These are phyloP conservation scores for Thelonectria blattea DNA, from an alignment of 2,329 filamentous ascomycete species.

Conservation along the genomic window DNA sequence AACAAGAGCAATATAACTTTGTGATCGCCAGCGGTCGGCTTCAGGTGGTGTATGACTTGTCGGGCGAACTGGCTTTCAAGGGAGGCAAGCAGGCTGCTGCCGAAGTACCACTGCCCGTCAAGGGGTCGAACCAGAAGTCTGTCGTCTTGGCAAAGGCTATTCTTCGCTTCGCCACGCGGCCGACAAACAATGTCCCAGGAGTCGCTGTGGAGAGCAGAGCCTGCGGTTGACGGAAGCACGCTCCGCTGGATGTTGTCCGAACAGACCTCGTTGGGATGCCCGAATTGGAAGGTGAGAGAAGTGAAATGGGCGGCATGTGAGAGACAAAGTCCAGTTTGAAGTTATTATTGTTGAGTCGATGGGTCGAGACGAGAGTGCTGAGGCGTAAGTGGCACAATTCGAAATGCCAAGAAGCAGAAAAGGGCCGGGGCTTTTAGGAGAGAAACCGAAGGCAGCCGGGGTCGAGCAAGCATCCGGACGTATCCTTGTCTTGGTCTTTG, in stretches of 20 bases:
- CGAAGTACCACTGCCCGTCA: not conserved
- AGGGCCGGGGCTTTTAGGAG: not conserved
- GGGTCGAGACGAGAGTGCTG: not conserved
- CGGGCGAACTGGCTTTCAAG: not conserved
- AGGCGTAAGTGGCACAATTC: not conserved
- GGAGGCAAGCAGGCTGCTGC: not conserved
- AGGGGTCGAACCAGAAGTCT: not conserved
- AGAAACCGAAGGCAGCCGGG: not conserved
- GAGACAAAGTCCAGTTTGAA: conserved; percentile 1
- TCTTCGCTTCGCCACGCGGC: not conserved
- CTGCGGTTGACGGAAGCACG: not conserved
- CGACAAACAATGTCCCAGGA: not conserved
- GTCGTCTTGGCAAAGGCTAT: not conserved
- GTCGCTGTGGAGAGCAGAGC: not conserved
- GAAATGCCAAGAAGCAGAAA: not conserved
- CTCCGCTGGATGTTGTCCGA: not conserved
- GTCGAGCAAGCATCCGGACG: not conserved
- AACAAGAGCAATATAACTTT: not conserved
- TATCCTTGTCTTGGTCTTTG: not conserved
- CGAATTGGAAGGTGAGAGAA: conserved; percentile 11
- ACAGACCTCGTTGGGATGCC: conserved; percentile 1
- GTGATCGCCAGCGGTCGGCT: not conserved
- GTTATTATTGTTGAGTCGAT: not conserved
- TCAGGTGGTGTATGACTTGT: not conserved
- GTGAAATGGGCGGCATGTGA: not conserved